A percentile compares a stretch with the other conserved stretches of the same genome.
phyloP scores from a whole-genome alignment of 2,329 filamentous ascomycete species.

The Colletotrichum plurivorum region DNA sequence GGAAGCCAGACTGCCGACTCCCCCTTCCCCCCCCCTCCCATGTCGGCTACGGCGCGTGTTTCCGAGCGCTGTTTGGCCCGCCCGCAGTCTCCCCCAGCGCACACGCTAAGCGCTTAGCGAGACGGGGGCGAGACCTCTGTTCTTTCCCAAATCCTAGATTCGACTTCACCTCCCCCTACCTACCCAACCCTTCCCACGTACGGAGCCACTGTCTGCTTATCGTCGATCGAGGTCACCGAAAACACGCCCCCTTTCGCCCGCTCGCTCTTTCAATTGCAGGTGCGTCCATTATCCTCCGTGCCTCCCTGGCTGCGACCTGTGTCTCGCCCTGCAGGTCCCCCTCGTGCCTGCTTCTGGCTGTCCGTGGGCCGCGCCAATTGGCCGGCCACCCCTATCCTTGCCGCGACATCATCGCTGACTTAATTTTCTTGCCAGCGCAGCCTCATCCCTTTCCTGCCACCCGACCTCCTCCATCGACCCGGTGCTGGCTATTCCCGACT shows the following conservation, averaged over 20 bases:
- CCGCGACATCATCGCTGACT: constrained; percentile 40
- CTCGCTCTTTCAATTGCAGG: constrained; percentile 33
- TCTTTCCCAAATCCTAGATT: constrained; percentile 41
- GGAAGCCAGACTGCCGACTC: constrained; percentile 11
- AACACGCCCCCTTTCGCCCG: constrained; percentile 4
- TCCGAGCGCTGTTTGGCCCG: constrained; percentile 39
- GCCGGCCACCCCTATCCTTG: constrained; percentile 40
- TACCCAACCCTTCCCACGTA: constrained; percentile 5
- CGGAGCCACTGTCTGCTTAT: constrained; percentile 30
- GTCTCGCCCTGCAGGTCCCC: not conserved
- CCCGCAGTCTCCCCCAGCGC: constrained; percentile 22
- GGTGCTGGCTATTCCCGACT: constrained; percentile 1
- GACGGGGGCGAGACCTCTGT: constrained; percentile 43
- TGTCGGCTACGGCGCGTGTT: constrained; percentile 41
- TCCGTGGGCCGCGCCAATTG: constrained; percentile 36
- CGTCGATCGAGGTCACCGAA: constrained; percentile 31
- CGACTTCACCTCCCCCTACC: constrained; percentile 30
- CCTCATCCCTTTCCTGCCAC: constrained; percentile 26
- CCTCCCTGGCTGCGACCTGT: constrained; percentile 5
- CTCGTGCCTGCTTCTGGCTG: constrained; percentile 3
- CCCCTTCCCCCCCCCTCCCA: constrained; percentile 2
- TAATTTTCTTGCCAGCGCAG: constrained; percentile 40
- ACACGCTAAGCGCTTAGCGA: constrained; percentile 48
- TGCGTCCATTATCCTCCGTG: constrained; percentile 16
- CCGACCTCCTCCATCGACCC: constrained; percentile 7